These are phyloP conservation scores for Kodamaea sp. DNA, from an alignment of 1,139 yeast genomes.

Conservation along the genomic window DNA sequence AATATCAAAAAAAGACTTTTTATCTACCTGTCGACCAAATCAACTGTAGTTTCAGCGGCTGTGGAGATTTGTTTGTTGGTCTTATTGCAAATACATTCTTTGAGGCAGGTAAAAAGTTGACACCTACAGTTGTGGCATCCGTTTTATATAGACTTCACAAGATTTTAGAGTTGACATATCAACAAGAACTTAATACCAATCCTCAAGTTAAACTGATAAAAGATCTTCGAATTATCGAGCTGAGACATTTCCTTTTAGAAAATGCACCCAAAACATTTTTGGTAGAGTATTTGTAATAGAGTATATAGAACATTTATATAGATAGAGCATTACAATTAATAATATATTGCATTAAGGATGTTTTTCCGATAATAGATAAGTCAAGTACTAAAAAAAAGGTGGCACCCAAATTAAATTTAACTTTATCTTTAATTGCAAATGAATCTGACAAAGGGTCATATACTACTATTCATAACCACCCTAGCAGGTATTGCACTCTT, in stretches of 20 bases:
- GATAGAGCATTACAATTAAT: neutral
- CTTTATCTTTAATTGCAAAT: no score
- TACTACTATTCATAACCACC: no score
- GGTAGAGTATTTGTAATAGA: conserved; percentile 1
- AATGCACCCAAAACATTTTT: neutral
- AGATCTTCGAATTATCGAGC: conserved; percentile 30
- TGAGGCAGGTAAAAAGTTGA: conserved; percentile 18
- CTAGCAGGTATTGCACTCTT: no score
- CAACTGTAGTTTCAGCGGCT: conserved; percentile 40
- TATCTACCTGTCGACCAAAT: conserved; percentile 31
- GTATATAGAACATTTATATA: neutral
- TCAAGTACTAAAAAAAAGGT: no score
- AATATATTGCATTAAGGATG: no score
- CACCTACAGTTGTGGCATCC: conserved; percentile 25
- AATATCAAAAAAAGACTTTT: conserved; percentile 16
- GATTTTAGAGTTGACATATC: conserved; percentile 28
- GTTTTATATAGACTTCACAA: conserved; percentile 28
- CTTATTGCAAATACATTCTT: conserved; percentile 34
- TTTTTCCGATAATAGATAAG: no score
- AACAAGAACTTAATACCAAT: conserved; percentile 16
- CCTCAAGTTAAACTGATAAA: conserved; percentile 22
- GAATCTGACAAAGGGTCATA: no score
- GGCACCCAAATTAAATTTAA: no score
- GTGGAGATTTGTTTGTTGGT: conserved; percentile 46
- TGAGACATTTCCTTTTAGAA: conserved; percentile 17